These are phyloP conservation scores for Mucor mucedo DNA, from an alignment of 371 early-diverging fungal genomes.

Conservation along the genomic window DNA sequence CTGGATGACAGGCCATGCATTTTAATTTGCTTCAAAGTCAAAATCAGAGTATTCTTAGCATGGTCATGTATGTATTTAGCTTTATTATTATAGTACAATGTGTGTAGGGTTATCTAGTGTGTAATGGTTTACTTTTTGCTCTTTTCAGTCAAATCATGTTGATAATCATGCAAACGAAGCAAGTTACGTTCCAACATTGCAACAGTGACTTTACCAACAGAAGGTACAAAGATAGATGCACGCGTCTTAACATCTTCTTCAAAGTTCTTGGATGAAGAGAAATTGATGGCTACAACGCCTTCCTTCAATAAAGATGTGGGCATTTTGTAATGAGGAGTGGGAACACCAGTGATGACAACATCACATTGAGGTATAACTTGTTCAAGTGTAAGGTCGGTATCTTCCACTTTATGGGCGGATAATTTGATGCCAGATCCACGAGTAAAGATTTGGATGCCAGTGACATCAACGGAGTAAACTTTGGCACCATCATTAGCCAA, in stretches of 20 bases:
- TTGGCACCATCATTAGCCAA: slow-evolving; percentile 97
- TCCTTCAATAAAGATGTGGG: slow-evolving; percentile 85
- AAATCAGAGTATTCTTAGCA: too few relatives aligned
- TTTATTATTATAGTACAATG: slow-evolving; percentile 5
- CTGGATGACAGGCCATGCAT: too few relatives aligned
- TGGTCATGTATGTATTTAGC: too few relatives aligned
- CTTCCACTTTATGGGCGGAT: slow-evolving; percentile 80
- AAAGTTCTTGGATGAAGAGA: slow-evolving; percentile 92
- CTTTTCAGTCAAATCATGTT: slow-evolving; percentile 37
- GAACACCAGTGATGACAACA: slow-evolving; percentile 97
- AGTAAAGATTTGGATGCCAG: slow-evolving; percentile 86
- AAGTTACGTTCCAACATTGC: slow-evolving; percentile 96
- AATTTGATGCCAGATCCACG: slow-evolving; percentile 83
- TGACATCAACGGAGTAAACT: slow-evolving; percentile 93
- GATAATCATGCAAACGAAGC: slow-evolving; percentile 82
- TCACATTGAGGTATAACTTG: slow-evolving; percentile 86
- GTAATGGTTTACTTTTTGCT: slow-evolving; percentile 2
- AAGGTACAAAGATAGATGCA: slow-evolving; percentile 93
- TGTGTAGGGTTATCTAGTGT: background rate
- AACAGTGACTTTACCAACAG: slow-evolving; percentile 97
- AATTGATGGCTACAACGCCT: slow-evolving; percentile 96
- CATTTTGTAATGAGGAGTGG: slow-evolving; percentile 84
- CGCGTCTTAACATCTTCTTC: slow-evolving; percentile 83
- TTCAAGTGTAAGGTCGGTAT: slow-evolving; percentile 71
- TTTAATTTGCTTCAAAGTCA: too few relatives aligned